phyloP scores from a whole-genome alignment of 805 yeast species.

The Nakazawaea anatomiae region DNA sequence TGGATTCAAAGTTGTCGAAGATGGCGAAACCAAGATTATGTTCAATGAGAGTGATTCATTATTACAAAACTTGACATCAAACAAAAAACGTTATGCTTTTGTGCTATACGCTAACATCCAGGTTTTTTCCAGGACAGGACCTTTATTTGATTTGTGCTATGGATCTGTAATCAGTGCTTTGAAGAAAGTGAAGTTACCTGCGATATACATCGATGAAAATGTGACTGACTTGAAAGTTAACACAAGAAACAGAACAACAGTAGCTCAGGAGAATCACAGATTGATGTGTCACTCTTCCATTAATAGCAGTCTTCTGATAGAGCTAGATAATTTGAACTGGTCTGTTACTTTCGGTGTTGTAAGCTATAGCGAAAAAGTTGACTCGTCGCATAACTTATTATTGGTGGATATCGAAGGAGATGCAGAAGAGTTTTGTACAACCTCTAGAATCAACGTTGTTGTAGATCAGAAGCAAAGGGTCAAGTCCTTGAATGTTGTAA shows the following conservation, averaged over 20 bases:
- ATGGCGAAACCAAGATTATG: slow-evolving; percentile 41
- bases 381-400: slow-evolving; percentile 31
- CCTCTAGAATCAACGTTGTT: slow-evolving; percentile 47
- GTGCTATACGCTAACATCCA: slow-evolving; percentile 69
- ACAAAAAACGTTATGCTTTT: slow-evolving; percentile 40
- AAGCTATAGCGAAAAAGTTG: slow-evolving; percentile 29
- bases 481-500: slow-evolving; percentile 20
- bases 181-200: slow-evolving; percentile 54
- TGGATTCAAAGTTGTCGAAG: slow-evolving; percentile 35
- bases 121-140: slow-evolving; percentile 78
- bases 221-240: slow-evolving; percentile 47
- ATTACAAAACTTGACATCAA: slow-evolving; percentile 24
- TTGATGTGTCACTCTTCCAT: slow-evolving; percentile 50
- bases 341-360: slow-evolving; percentile 58
- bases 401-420: slow-evolving; percentile 80
- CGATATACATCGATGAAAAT: slow-evolving; percentile 60
- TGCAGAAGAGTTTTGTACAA: slow-evolving; percentile 64
- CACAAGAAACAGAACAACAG: slow-evolving; percentile 44
- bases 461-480: slow-evolving; percentile 8
- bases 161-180: slow-evolving; percentile 62
- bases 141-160: slow-evolving; percentile 74
- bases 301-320: slow-evolving; percentile 32
- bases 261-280: slow-evolving; percentile 41
- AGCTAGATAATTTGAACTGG: slow-evolving; percentile 32
- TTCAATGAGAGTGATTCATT: slow-evolving; percentile 38